Conservation (phyloP, 176 grass and related monocot species). For the Triticum turgidum region DNA sequence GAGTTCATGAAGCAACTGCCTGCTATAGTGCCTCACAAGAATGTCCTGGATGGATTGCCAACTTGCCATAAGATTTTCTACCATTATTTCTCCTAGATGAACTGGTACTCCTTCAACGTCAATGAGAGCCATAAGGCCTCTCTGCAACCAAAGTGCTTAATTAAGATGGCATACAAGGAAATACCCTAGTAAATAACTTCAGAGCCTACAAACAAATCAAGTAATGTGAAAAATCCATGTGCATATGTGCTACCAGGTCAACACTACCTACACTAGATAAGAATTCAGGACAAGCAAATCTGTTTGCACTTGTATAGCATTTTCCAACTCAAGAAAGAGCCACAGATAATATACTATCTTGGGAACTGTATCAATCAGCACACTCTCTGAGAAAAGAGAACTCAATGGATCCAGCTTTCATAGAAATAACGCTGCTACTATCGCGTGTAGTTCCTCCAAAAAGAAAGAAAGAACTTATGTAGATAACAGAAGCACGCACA, state of each 20-base stretch:
- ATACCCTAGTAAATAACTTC: background rate
- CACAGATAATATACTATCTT: background rate
- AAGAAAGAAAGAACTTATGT: constrained; percentile 3
- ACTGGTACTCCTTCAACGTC: constrained; percentile 96
- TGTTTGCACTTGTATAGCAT: background rate
- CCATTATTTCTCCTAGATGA: constrained; percentile 75
- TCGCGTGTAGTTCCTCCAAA: background rate
- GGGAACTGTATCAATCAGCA: constrained; percentile 8
- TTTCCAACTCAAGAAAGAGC: background rate
- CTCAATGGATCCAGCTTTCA: constrained; percentile 12
- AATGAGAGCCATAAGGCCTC: constrained; percentile 95
- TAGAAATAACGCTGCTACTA: constrained; percentile 1
- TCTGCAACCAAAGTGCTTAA: constrained; percentile 60
- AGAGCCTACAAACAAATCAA: background rate
- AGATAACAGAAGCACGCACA: background rate
- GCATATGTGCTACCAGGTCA: constrained; percentile 7
- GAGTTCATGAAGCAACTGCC: constrained; percentile 92
- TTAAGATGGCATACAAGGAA: constrained; percentile 17
- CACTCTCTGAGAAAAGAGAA: constrained; percentile 7
- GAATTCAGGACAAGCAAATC: background rate
- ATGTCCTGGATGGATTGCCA: constrained; percentile 92
- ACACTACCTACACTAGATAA: background rate
- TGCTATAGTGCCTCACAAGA: constrained; percentile 86
- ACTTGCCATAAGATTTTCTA: constrained; percentile 94
- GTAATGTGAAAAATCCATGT: constrained; percentile 16